A percentile compares a stretch with the other conserved stretches of the same genome.
Evolutionary conservation across 2,329 filamentous ascomycete species (phyloP).

Genomic region (Diplodia seriata): DNA sequence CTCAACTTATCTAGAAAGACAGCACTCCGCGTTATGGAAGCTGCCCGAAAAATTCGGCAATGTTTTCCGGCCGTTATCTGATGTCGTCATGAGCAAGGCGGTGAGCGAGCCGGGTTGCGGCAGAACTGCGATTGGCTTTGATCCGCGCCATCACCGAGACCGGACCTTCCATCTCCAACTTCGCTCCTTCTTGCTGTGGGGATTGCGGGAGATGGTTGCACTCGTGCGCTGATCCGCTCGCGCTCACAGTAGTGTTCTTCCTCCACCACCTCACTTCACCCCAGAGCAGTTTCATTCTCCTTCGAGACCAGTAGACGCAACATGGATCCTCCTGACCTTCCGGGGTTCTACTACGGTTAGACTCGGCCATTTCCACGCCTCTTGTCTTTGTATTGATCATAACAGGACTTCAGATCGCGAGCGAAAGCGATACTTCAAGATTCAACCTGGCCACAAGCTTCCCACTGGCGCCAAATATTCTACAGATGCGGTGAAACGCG

Average conservation of each 20-base stretch:
- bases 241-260: background rate
- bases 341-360: slow-evolving; percentile 56
- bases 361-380: background rate
- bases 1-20: background rate
- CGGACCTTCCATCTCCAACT: slow-evolving; percentile 21
- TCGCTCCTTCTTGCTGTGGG: background rate
- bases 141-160: slow-evolving; percentile 30
- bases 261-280: background rate
- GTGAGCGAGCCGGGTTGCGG: background rate
- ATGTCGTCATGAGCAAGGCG: slow-evolving; percentile 23
- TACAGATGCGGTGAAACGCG: slow-evolving; percentile 46
- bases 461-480: slow-evolving; percentile 50
- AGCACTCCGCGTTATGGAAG: too few relatives aligned
- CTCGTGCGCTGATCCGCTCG: slow-evolving; percentile 1
- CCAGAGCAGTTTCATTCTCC: background rate
- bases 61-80: background rate
- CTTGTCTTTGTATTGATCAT: slow-evolving; percentile 11
- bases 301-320: background rate
- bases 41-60: background rate
- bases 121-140: slow-evolving; percentile 1
- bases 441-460: slow-evolving; percentile 49
- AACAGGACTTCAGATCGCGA: slow-evolving; percentile 46
- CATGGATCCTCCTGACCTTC: slow-evolving; percentile 43
- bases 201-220: background rate
- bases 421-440: slow-evolving; percentile 59